phyloP scores from a whole-genome alignment of 2,329 filamentous ascomycete genomes.

The Mycosphaerelloides madeirae region DNA sequence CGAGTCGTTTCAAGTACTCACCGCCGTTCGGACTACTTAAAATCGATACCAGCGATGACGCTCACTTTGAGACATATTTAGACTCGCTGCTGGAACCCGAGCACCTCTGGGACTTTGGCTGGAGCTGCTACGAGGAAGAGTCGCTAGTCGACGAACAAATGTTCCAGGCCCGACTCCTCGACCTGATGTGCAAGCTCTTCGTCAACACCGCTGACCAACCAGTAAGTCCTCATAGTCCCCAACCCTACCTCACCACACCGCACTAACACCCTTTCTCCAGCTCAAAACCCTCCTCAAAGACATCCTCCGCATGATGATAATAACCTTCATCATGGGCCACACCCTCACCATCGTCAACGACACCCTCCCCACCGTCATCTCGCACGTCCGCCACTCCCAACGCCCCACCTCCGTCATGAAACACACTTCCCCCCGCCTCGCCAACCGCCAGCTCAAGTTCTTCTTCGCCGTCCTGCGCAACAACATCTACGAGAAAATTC shows the following conservation, averaged over 20 bases:
- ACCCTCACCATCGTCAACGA: constrained; percentile 43
- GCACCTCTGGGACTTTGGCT: constrained; percentile 39
- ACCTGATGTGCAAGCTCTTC: constrained; percentile 36
- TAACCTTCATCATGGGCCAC: constrained; percentile 48
- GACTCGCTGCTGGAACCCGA: constrained; percentile 38
- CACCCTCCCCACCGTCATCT: constrained; percentile 35
- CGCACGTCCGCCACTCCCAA: constrained; percentile 36
- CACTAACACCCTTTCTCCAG: constrained; percentile 5
- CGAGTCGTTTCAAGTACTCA: constrained; percentile 35
- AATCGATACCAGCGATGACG: constrained; percentile 41
- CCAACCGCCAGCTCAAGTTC: constrained; percentile 48
- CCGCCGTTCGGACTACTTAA: constrained; percentile 45
- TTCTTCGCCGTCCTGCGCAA: constrained; percentile 44
- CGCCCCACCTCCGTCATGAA: constrained; percentile 21
- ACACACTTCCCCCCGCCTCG: constrained; percentile 40
- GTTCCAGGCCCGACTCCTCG: constrained; percentile 41
- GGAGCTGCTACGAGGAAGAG: constrained; percentile 43
- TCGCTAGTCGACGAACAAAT: constrained; percentile 33
- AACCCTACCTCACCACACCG: background rate
- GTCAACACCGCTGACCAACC: constrained; percentile 33
- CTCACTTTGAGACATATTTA: constrained; percentile 43
- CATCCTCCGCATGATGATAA: constrained; percentile 43
- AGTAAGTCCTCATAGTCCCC: constrained; percentile 24
- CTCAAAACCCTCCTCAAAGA: constrained; percentile 40
- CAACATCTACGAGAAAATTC: constrained; percentile 38